Percentiles rank a stretch among this genome's conserved stretches.
These are phyloP conservation scores for Rhizopogon rudus DNA, from an alignment of 768 basidiomycete genomes.

Conservation along the genomic window DNA sequence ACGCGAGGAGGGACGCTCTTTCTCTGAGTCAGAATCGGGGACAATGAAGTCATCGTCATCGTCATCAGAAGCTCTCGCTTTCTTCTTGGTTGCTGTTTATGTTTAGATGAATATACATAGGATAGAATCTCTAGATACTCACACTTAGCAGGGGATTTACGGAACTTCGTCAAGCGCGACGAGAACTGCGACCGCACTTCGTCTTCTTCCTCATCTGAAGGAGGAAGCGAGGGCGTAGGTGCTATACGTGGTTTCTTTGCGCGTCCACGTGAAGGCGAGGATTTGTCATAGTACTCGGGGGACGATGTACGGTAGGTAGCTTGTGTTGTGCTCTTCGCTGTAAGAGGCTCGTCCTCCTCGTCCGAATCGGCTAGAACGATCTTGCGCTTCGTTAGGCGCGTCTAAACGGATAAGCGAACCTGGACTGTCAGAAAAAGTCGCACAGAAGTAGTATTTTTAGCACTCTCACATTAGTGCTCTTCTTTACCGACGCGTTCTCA, in stretches of 20 bases:
- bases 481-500: conserved; percentile 37
- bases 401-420: conserved; percentile 18
- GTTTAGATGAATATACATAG: background rate
- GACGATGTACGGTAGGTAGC: conserved; percentile 21
- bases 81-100: conserved; percentile 35
- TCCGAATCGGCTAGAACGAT: conserved; percentile 67
- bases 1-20: conserved; percentile 51
- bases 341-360: conserved; percentile 38
- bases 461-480: conserved; percentile 28
- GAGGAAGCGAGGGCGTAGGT: conserved; percentile 36
- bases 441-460: background rate
- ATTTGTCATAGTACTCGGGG: conserved; percentile 19
- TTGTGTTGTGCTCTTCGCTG: conserved; percentile 4
- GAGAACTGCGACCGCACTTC: conserved; percentile 47
- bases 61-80: conserved; percentile 42
- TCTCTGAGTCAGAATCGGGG: conserved; percentile 54
- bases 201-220: conserved; percentile 49
- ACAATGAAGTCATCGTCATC: conserved; percentile 75
- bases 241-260: conserved; percentile 61
- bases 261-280: conserved; percentile 27
- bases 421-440: background rate
- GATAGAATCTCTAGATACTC: conserved; percentile 8
- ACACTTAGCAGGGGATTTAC: conserved; percentile 60
- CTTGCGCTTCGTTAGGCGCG: conserved; percentile 56
- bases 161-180: conserved; percentile 57